A percentile compares a stretch with the other conserved stretches of the same genome.
Conservation (phyloP, 371 early-diverging fungal genomes). For the Mortierella sp. region DNA sequence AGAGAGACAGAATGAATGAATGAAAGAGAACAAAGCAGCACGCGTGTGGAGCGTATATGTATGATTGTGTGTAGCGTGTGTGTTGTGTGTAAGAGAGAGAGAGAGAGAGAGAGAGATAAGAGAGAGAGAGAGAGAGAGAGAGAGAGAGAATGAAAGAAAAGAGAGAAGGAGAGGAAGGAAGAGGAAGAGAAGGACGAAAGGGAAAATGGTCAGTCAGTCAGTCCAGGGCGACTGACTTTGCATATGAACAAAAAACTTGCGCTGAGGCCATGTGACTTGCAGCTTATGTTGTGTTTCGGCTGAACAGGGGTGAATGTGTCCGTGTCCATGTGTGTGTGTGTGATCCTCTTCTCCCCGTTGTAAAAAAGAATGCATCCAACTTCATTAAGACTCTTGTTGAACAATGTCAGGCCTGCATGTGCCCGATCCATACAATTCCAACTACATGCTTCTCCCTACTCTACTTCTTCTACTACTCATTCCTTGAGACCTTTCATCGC, state of each 20-base stretch:
- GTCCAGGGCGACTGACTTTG: background rate
- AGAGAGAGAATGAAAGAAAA: constrained; percentile 1
- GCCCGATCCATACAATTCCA: background rate
- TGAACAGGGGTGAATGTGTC: too few species aligned
- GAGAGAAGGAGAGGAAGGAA: too few species aligned
- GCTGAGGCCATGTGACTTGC: background rate
- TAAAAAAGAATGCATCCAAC: background rate
- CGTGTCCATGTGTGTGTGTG: too few species aligned
- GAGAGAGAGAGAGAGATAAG: too few species aligned
- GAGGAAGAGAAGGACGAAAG: constrained; percentile 6
- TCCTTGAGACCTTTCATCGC: constrained; percentile 12
- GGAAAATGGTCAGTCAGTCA: background rate
- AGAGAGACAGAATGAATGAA: too few species aligned
- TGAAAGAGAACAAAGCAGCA: too few species aligned
- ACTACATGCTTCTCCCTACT: background rate
- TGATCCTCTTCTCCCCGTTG: too few species aligned
- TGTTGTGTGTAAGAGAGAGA: too few species aligned
- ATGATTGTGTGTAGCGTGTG: too few species aligned
- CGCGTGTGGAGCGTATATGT: too few species aligned
- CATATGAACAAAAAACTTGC: background rate
- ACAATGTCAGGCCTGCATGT: background rate
- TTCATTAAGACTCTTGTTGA: background rate
- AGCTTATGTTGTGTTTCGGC: too few species aligned
- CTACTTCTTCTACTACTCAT: background rate
- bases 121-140: too few species aligned